These are phyloP conservation scores for Smallanthus sonchifolius DNA, from an alignment of 129 eudicot species.

Conservation along the genomic window DNA sequence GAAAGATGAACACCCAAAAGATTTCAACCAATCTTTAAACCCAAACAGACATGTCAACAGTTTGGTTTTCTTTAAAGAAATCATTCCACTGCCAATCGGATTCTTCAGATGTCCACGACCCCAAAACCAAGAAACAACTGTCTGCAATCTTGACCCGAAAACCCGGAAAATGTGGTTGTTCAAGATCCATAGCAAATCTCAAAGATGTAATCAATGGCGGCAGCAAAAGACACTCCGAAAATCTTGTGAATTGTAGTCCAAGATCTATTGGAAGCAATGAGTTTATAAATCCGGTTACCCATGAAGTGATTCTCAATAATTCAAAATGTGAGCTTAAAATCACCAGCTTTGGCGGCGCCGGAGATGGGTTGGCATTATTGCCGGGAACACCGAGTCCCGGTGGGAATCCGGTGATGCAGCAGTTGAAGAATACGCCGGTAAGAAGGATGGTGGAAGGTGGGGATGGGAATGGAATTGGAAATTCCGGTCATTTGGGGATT, in stretches of 20 bases:
- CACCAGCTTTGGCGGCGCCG: slow-evolving; percentile 37
- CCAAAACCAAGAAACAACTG: slow-evolving; percentile 56
- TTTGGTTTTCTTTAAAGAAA: slow-evolving; percentile 82
- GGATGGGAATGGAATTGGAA: slow-evolving; percentile 22
- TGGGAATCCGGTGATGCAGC: slow-evolving; percentile 59
- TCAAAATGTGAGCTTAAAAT: slow-evolving; percentile 83
- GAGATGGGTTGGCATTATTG: slow-evolving; percentile 39
- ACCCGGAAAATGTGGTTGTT: slow-evolving; percentile 72
- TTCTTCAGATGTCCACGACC: slow-evolving; percentile 77
- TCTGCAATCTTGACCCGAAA: slow-evolving; percentile 61
- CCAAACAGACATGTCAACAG: slow-evolving; percentile 45
- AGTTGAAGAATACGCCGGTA: slow-evolving; percentile 38
- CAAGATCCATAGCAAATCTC: slow-evolving; percentile 83
- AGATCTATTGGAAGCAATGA: slow-evolving; percentile 91
- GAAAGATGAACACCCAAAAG: slow-evolving; percentile 12
- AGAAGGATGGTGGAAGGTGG: slow-evolving; percentile 41
- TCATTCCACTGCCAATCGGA: slow-evolving; percentile 83
- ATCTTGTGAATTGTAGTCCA: slow-evolving; percentile 74
- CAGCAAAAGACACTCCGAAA: slow-evolving; percentile 78
- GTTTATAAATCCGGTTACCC: slow-evolving; percentile 71
- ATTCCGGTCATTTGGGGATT: slow-evolving; percentile 24
- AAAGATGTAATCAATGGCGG: slow-evolving; percentile 86
- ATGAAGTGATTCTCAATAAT: slow-evolving; percentile 66
- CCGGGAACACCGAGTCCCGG: slow-evolving; percentile 67
- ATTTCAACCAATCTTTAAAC: not conserved